Base-by-base conservation (phyloP, 2,329 filamentous ascomycete species). In the Ophiocordyceps camponoti-leonardi region DNA sequence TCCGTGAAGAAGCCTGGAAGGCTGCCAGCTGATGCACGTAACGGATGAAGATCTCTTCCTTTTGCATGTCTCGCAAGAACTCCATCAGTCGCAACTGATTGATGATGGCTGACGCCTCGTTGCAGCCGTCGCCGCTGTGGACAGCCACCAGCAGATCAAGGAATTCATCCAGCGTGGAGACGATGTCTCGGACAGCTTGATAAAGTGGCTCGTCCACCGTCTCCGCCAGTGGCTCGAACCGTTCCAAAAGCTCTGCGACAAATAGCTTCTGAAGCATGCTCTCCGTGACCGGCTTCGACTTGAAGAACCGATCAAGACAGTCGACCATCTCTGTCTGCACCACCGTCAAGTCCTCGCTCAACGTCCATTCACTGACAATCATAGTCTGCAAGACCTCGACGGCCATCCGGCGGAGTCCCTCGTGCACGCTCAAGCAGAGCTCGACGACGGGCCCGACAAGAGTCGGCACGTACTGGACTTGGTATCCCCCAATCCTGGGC, bases 241-340 rank as follows among this genome's bases (percentile, higher is more conserved):
- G 72, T 42, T 81, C 79, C 19, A 94, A 69, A 42, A 98, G 68
- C 63, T 96, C 90, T 19, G 75, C 73, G 41, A 98, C 81, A 59
- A 98, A 96, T 1, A 93, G 75, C 63, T 95, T 96, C 58, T 95
- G 88, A 42, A 92, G 69, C 28, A 94, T 81, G 51, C 81, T 90
- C 62, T 95, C 90, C 0, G 83, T 93, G 56, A 94, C 70, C 6
- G 82, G 79, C 64, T 88, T 92, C 8, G 81, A 77, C 63, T 95
- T 94, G 71, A 95, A 95, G 45, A 94, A 77, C 22, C 75, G 71
- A 58, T 98, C 92, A 45, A 98, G 67, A 52, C 85, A 93, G 56
- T 95, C 90, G 54, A 98, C 94, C 69, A 96, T 88, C 62, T 95
- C 92, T 2, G 87, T 92, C 62, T 96, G 88, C 44, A 98, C 84